phyloP scores from a whole-genome alignment of 495 filamentous ascomycete genomes.

The Xanthoparmelia taractica region DNA sequence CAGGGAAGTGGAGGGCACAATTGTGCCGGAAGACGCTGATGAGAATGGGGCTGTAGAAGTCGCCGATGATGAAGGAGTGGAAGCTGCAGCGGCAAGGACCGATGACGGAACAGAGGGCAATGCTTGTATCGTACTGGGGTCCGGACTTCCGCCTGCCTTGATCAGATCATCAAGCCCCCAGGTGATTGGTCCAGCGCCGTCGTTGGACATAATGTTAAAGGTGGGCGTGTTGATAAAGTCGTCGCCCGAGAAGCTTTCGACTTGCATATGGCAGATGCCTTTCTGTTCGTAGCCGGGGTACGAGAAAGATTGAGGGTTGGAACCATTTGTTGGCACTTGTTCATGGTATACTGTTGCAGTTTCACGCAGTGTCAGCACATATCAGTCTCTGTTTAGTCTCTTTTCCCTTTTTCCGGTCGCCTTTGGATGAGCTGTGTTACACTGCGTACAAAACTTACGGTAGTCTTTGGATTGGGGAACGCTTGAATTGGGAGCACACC shows the following conservation, averaged over 20 bases:
- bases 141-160: not conserved
- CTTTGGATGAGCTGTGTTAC: too few relatives aligned
- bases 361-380: slow-evolving; percentile 9
- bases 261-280: slow-evolving; percentile 17
- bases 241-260: slow-evolving; percentile 8
- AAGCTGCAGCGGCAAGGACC: not conserved
- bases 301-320: slow-evolving; percentile 11
- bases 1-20: not conserved
- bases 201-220: slow-evolving; percentile 16
- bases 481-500: slow-evolving; percentile 9
- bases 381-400: too few relatives aligned
- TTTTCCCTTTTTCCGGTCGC: too few relatives aligned
- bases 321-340: slow-evolving; percentile 13
- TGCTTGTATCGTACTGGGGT: not conserved
- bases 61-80: not conserved
- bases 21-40: not conserved
- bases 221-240: slow-evolving; percentile 2
- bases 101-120: not conserved
- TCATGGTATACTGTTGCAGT: slow-evolving; percentile 16
- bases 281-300: slow-evolving; percentile 14
- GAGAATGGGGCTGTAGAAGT: not conserved
- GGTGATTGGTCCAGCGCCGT: slow-evolving; percentile 5
- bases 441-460: too few relatives aligned
- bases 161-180: slow-evolving; percentile 7
- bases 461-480: slow-evolving; percentile 1